Evolutionary conservation across 148 eudicot species (phyloP).

Genomic region (Selenicereus undatus): DNA sequence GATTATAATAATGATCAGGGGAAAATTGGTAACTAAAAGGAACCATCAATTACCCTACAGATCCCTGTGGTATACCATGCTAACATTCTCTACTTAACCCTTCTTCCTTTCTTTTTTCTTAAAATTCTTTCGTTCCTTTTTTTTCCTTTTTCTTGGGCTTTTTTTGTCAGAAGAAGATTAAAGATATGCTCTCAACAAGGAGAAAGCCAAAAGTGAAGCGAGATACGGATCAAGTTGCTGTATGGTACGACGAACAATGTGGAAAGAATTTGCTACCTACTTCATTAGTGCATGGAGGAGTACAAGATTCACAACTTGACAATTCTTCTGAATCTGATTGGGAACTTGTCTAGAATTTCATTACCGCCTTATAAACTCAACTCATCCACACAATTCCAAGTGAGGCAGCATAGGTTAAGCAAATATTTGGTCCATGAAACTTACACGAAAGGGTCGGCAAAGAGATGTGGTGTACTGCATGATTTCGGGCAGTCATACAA

Average conservation of each 20-base stretch:
- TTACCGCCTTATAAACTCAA: neutral
- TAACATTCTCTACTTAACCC: too few relatives aligned
- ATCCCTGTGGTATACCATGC: too few relatives aligned
- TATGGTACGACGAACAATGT: constrained; percentile 8
- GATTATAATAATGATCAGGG: too few relatives aligned
- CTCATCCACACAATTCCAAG: too few relatives aligned
- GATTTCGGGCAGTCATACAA: too few relatives aligned
- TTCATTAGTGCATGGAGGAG: neutral
- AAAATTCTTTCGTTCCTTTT: neutral
- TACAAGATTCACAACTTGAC: neutral
- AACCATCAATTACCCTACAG: too few relatives aligned
- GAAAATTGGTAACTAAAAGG: too few relatives aligned
- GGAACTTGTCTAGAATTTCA: constrained; percentile 32
- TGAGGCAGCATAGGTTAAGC: too few relatives aligned
- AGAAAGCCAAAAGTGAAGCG: constrained; percentile 27
- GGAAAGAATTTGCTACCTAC: constrained; percentile 1
- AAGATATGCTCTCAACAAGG: constrained; percentile 17
- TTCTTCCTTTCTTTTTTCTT: neutral
- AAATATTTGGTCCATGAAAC: too few relatives aligned
- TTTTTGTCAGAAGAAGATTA: constrained; percentile 28
- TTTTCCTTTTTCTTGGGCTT: too few relatives aligned
- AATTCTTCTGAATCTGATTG: constrained; percentile 33
- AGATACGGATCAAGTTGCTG: constrained; percentile 11
- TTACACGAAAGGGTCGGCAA: too few relatives aligned
- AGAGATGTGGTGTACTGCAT: neutral